Percentiles rank a stretch among this genome's conserved stretches.
Conservation (phyloP, 2,329 filamentous ascomycete species). For the Beauveria pseudobassiana region DNA sequence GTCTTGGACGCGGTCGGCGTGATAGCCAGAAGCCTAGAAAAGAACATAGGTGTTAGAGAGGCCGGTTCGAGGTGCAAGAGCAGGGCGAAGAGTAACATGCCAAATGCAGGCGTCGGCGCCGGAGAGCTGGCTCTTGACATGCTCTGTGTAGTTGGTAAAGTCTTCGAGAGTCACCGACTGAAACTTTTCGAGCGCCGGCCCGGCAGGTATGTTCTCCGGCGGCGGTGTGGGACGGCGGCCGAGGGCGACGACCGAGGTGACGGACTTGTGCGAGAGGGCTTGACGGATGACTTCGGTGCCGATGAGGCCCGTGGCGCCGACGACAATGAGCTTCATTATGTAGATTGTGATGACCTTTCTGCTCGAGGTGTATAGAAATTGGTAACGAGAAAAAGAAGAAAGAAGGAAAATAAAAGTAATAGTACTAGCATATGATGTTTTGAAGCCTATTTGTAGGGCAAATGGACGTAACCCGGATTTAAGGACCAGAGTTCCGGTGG, state of each 20-base stretch:
- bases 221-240: slow-evolving; percentile 27
- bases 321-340: slow-evolving; percentile 38
- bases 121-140: slow-evolving; percentile 30
- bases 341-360: not conserved
- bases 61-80: too few relatives aligned
- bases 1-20: slow-evolving; percentile 27
- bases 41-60: not conserved
- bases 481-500: not conserved
- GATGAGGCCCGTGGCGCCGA: slow-evolving; percentile 35
- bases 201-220: slow-evolving; percentile 17
- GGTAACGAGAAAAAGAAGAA: not conserved
- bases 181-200: slow-evolving; percentile 27
- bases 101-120: slow-evolving; percentile 37
- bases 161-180: slow-evolving; percentile 31
- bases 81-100: slow-evolving; percentile 17
- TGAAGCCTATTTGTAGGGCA: not conserved
- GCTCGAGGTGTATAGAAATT: too few relatives aligned
- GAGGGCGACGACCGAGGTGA: slow-evolving; percentile 35
- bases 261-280: slow-evolving; percentile 25
- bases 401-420: not conserved
- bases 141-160: slow-evolving; percentile 33
- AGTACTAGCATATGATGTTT: too few relatives aligned
- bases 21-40: slow-evolving; percentile 32
- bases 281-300: slow-evolving; percentile 37
- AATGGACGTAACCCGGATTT: not conserved